phyloP scores from a whole-genome alignment of 495 filamentous ascomycete species.

The Sabuloglossum arenarium region DNA sequence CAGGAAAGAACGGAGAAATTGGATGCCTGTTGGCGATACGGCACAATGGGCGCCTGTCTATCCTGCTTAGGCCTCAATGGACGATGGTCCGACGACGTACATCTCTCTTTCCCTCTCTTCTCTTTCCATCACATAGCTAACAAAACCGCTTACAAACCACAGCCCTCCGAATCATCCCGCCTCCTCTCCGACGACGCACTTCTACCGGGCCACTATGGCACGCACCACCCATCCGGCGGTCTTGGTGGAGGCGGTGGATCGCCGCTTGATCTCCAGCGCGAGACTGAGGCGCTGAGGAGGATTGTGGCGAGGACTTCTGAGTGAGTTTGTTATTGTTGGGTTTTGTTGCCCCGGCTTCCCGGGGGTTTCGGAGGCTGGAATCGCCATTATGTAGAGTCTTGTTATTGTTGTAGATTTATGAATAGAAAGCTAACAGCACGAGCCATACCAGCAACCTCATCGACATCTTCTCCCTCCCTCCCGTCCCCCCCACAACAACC shows the following conservation, averaged over 20 bases:
- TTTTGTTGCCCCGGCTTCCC: not conserved
- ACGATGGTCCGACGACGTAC: not conserved
- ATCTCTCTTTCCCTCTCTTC: not conserved
- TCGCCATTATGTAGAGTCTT: too few species aligned
- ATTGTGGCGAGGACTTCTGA: constrained; percentile 1
- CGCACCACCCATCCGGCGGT: not conserved
- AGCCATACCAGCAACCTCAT: not conserved
- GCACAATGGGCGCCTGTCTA: constrained; percentile 2
- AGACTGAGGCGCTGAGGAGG: constrained; percentile 2
- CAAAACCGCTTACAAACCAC: not conserved
- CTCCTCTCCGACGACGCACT: constrained; percentile 4
- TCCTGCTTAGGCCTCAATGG: constrained; percentile 1
- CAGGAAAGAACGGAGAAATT: too few species aligned
- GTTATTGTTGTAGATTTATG: too few species aligned
- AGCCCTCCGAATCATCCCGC: constrained; percentile 1
- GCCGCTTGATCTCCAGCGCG: not conserved
- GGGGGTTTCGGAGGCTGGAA: too few species aligned
- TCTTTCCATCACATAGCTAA: not conserved
- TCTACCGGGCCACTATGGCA: not conserved
- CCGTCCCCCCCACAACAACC: not conserved
- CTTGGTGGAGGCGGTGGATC: not conserved
- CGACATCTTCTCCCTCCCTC: not conserved
- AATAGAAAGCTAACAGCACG: not conserved
- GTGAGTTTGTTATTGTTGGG: not conserved
- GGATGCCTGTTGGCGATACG: too few species aligned